These are phyloP conservation scores for Aspergillus saccharolyticus DNA, from an alignment of 495 filamentous ascomycete genomes.

Conservation along the genomic window DNA sequence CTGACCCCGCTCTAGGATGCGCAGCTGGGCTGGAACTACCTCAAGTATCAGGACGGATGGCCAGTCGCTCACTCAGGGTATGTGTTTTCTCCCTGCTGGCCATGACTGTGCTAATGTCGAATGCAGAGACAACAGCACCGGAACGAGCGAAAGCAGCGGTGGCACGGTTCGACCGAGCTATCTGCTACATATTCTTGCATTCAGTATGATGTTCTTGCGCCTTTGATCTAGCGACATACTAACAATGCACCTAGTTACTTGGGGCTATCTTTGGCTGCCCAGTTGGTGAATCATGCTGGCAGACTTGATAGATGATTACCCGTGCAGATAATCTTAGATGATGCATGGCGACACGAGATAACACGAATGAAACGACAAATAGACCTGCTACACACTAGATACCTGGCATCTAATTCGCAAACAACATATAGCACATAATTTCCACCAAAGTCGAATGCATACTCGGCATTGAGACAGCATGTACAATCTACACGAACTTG, in stretches of 20 bases:
- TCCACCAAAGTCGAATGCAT: no score
- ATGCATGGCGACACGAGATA: no score
- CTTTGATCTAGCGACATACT: constrained; percentile 6
- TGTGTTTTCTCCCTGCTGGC: not conserved
- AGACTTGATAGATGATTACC: not conserved
- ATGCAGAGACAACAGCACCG: not conserved
- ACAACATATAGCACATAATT: no score
- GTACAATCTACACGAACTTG: not conserved
- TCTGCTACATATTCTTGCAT: constrained; percentile 3
- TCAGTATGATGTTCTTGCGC: constrained; percentile 21
- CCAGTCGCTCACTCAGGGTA: constrained; percentile 26
- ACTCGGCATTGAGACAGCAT: no score
- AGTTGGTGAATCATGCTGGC: not conserved
- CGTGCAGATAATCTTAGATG: no score
- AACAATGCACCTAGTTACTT: constrained; percentile 6
- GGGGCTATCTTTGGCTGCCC: constrained; percentile 3
- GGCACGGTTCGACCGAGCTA: constrained; percentile 1
- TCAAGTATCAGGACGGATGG: constrained; percentile 43
- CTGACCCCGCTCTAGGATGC: constrained; percentile 30
- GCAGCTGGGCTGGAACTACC: constrained; percentile 40
- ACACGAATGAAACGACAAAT: no score
- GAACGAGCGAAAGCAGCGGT: constrained; percentile 3
- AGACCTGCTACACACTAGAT: no score
- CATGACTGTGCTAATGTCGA: not conserved
- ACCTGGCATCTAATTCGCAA: not conserved